Evolutionary conservation across 345 rosid genomes (phyloP).

Genomic region (Eucalyptus tenuipes): DNA sequence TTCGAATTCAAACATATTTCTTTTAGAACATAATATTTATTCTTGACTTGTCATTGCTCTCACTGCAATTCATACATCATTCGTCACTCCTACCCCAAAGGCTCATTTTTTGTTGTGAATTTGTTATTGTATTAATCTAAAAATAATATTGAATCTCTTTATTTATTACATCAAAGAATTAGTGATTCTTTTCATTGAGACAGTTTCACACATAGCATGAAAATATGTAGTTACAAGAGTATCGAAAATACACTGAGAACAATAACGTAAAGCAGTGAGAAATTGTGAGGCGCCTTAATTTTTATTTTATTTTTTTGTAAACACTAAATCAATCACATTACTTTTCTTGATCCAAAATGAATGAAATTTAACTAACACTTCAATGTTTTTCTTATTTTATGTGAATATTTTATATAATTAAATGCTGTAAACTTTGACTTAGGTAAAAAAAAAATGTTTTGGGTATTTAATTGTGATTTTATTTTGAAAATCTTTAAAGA

Average conservation of each 20-base stretch:
- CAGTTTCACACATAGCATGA: background rate
- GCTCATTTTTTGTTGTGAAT: background rate
- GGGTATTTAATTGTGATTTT: background rate
- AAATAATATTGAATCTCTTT: background rate
- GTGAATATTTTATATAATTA: no score
- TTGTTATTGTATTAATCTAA: background rate
- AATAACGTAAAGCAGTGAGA: background rate
- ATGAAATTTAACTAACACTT: background rate
- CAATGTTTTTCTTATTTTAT: background rate
- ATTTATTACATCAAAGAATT: background rate
- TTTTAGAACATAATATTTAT: background rate
- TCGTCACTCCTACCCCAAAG: background rate
- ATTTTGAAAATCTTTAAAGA: background rate
- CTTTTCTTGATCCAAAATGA: background rate
- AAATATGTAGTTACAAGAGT: background rate
- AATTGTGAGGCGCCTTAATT: no score
- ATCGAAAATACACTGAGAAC: background rate
- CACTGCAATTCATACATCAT: background rate
- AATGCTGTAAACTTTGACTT: background rate
- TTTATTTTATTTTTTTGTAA: no score
- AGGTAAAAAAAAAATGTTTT: no score
- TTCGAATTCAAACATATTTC: background rate
- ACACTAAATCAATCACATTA: no score
- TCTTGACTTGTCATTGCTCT: background rate
- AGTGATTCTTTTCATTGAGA: background rate